Conservation (phyloP, 805 yeast genomes). For the Zygosaccharomyces siamensis region DNA sequence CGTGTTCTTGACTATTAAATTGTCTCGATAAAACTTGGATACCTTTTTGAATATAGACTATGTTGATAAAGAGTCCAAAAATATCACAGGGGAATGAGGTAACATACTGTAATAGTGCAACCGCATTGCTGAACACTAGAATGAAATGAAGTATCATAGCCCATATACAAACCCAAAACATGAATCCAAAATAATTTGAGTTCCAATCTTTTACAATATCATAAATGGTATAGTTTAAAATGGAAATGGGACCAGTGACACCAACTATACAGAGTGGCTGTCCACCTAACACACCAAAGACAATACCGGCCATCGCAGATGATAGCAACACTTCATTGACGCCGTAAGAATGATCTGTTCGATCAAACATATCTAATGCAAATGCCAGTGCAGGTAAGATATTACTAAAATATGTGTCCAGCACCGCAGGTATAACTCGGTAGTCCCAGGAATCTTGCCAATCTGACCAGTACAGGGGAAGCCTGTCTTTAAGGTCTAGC, state of each 20-base stretch:
- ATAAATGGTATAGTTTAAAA: constrained; percentile 81
- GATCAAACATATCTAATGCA: constrained; percentile 95
- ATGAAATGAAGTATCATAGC: constrained; percentile 73
- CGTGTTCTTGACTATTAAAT: constrained; percentile 42
- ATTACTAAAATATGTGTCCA: constrained; percentile 84
- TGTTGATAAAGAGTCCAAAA: constrained; percentile 85
- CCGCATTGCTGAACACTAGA: constrained; percentile 65
- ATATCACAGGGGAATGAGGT: constrained; percentile 85
- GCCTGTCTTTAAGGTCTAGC: constrained; percentile 35
- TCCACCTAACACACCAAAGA: constrained; percentile 81
- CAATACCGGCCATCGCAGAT: constrained; percentile 82
- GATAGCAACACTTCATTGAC: constrained; percentile 83
- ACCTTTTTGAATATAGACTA: constrained; percentile 87
- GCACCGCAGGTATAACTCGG: constrained; percentile 78
- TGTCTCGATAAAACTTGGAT: constrained; percentile 74
- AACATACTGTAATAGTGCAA: constrained; percentile 61
- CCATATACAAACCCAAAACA: constrained; percentile 97
- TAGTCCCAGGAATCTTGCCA: constrained; percentile 81
- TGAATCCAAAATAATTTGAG: constrained; percentile 72
- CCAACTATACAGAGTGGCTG: constrained; percentile 95
- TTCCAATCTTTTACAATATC: constrained; percentile 35
- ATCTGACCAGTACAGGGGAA: constrained; percentile 70
- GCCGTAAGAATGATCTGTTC: constrained; percentile 82
- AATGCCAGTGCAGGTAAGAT: constrained; percentile 90
- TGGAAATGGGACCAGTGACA: constrained; percentile 92